These are phyloP conservation scores for Cercospora canescens DNA, from an alignment of 2,329 filamentous ascomycete genomes.

Conservation along the genomic window DNA sequence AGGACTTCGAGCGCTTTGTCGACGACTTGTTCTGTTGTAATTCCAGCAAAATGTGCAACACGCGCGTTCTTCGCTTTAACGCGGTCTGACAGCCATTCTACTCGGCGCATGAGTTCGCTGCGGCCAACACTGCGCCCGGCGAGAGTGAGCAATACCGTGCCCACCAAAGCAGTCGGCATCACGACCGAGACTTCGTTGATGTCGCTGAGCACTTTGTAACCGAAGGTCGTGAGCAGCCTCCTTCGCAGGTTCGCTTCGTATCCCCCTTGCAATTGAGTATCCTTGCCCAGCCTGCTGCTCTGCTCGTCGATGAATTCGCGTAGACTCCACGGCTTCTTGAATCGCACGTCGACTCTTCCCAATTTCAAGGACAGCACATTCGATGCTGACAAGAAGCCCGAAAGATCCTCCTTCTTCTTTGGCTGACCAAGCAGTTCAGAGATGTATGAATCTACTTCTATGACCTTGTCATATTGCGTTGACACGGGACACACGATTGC, in stretches of 20 bases:
- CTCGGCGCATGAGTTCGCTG: conserved; percentile 76
- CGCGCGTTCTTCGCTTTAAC: conserved; percentile 84
- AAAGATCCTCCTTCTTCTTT: conserved; percentile 91
- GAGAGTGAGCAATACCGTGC: conserved; percentile 87
- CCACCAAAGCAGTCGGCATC: conserved; percentile 96
- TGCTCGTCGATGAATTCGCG: conserved; percentile 79
- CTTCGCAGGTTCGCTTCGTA: conserved; percentile 55
- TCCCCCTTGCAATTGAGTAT: conserved; percentile 35
- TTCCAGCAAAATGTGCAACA: conserved; percentile 87
- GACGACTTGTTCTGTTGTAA: conserved; percentile 77
- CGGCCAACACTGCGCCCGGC: conserved; percentile 90
- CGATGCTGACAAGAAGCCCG: conserved; percentile 84
- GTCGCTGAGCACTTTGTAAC: conserved; percentile 88
- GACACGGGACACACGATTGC: conserved; percentile 93
- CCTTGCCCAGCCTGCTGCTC: conserved; percentile 50
- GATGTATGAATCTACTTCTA: conserved; percentile 96
- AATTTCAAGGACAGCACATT: conserved; percentile 86
- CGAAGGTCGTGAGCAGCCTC: conserved; percentile 78
- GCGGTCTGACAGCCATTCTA: conserved; percentile 84
- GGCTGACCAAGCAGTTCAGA: conserved; percentile 90
- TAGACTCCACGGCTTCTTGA: conserved; percentile 94
- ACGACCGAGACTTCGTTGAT: conserved; percentile 97
- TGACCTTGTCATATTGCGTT: conserved; percentile 98
- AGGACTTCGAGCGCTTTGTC: conserved; percentile 89
- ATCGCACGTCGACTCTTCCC: conserved; percentile 90